Percentiles rank a stretch among this genome's conserved stretches.
These are phyloP conservation scores for Geotrichum bryndzae DNA, from an alignment of 1,139 yeast genomes.

Conservation along the genomic window DNA sequence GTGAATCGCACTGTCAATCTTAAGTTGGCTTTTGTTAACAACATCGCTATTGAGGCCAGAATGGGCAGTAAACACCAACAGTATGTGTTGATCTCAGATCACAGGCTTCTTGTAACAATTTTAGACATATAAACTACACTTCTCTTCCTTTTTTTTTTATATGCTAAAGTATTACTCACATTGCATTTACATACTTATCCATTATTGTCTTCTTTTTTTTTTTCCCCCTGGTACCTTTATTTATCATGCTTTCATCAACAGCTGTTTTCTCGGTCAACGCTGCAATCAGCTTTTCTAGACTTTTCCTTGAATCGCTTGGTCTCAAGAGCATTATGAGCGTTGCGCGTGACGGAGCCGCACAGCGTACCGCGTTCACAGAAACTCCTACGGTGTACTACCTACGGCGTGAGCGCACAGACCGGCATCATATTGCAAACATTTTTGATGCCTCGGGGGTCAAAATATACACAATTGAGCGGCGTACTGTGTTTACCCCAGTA, in stretches of 20 bases:
- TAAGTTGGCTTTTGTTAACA: neutral
- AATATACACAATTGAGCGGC: conserved; percentile 48
- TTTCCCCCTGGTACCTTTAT: too few relatives aligned
- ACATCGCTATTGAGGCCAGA: neutral
- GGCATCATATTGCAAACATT: conserved; percentile 44
- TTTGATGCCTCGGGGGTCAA: conserved; percentile 44
- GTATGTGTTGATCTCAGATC: neutral
- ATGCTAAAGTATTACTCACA: neutral
- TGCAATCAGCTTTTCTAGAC: conserved; percentile 15
- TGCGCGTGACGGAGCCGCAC: conserved; percentile 16
- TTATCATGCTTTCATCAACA: conserved; percentile 16
- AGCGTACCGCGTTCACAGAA: conserved; percentile 32
- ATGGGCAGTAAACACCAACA: too few relatives aligned
- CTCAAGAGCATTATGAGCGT: conserved; percentile 9
- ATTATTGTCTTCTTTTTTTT: neutral
- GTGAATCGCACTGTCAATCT: neutral
- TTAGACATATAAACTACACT: neutral
- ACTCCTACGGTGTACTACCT: conserved; percentile 42
- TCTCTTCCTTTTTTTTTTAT: too few relatives aligned
- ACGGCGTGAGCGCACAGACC: conserved; percentile 47
- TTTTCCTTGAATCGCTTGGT: conserved; percentile 15
- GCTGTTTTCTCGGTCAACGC: conserved; percentile 17
- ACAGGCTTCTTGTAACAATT: neutral
- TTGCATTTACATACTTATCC: neutral
- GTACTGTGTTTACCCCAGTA: conserved; percentile 45